phyloP scores from a whole-genome alignment of 2,329 filamentous ascomycete genomes.

The Talaromyces sp. region DNA sequence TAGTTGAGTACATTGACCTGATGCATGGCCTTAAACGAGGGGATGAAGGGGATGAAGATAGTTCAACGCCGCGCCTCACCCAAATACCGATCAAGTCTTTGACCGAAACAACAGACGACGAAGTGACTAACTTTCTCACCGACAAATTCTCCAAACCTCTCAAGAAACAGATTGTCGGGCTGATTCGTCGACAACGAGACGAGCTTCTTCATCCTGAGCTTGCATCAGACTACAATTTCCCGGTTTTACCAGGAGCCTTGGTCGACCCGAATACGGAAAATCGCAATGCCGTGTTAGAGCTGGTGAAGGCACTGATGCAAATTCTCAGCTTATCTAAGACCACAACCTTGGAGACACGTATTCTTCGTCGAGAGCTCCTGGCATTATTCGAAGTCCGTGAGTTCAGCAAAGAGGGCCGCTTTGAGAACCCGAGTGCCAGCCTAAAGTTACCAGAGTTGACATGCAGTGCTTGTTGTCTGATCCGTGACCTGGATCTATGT shows the following conservation, averaged over 20 bases:
- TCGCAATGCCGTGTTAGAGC: slow-evolving; percentile 77
- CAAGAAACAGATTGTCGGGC: slow-evolving; percentile 78
- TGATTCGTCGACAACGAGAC: slow-evolving; percentile 82
- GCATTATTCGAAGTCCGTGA: slow-evolving; percentile 91
- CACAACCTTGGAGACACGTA: slow-evolving; percentile 80
- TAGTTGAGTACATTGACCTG: slow-evolving; percentile 89
- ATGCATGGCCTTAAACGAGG: slow-evolving; percentile 87
- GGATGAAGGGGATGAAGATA: slow-evolving; percentile 51
- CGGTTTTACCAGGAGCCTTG: slow-evolving; percentile 60
- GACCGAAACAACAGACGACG: slow-evolving; percentile 60
- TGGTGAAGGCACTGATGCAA: slow-evolving; percentile 92
- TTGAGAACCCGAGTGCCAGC: slow-evolving; percentile 77
- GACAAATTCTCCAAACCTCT: slow-evolving; percentile 83
- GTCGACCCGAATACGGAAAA: slow-evolving; percentile 55
- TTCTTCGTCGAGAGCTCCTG: slow-evolving; percentile 85
- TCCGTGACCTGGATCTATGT: slow-evolving; percentile 86
- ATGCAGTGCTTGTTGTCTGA: slow-evolving; percentile 87
- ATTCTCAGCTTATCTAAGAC: slow-evolving; percentile 87
- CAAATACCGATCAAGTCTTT: slow-evolving; percentile 59
- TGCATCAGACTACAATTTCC: slow-evolving; percentile 82
- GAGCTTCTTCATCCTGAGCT: slow-evolving; percentile 88
- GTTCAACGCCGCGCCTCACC: slow-evolving; percentile 60
- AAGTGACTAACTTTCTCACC: slow-evolving; percentile 67
- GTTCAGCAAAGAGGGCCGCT: slow-evolving; percentile 84
- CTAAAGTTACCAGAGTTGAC: slow-evolving; percentile 73